These are phyloP conservation scores for Camellia sinensis DNA, from an alignment of 148 eudicot species.

Conservation along the genomic window DNA sequence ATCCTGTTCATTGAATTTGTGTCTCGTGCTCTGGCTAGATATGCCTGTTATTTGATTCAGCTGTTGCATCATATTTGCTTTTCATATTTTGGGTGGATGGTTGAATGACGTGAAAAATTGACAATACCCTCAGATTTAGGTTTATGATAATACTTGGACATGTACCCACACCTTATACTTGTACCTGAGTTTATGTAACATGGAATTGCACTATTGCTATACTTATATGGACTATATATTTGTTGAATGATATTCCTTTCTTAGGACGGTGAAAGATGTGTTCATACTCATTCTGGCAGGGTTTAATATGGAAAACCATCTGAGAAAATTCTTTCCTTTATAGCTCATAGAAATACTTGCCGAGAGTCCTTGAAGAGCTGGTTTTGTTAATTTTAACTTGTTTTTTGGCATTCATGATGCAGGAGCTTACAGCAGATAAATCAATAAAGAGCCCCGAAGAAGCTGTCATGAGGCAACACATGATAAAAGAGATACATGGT, in stretches of 20 bases:
- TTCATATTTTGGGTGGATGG: too few relatives aligned
- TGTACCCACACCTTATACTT: background rate
- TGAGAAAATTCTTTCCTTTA: background rate
- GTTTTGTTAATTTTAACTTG: background rate
- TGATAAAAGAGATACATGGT: constrained; percentile 45
- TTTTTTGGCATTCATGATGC: constrained; percentile 13
- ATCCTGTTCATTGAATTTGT: background rate
- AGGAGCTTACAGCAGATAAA: constrained; percentile 68
- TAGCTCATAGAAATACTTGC: background rate
- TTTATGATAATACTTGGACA: too few relatives aligned
- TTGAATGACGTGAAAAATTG: background rate
- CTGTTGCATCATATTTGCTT: background rate
- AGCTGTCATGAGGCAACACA: constrained; percentile 48
- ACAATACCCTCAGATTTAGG: background rate
- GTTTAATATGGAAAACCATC: background rate
- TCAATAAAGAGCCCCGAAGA: constrained; percentile 56
- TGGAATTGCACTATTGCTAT: background rate
- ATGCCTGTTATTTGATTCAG: background rate
- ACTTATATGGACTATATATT: too few relatives aligned
- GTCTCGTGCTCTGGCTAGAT: background rate
- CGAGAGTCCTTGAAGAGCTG: background rate
- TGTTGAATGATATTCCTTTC: background rate
- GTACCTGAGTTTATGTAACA: too few relatives aligned
- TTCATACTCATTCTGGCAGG: background rate
- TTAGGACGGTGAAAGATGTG: background rate